Conservation (phyloP, 2,329 filamentous ascomycete genomes). For the Penicillium carneum region DNA sequence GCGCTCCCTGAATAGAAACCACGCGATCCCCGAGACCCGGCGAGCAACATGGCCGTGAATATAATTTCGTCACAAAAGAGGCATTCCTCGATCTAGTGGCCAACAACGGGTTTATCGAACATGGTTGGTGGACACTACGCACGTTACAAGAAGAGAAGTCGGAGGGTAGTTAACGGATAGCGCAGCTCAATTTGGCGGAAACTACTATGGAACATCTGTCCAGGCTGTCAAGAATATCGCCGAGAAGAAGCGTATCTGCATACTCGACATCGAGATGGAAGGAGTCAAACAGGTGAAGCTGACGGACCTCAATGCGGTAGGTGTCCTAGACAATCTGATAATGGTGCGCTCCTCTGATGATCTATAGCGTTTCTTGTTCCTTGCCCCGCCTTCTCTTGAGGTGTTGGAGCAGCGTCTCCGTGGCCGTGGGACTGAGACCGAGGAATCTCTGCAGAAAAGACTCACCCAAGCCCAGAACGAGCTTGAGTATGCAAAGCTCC, state of each 20-base stretch:
- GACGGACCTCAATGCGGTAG: conserved; percentile 69
- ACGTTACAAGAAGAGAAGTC: neutral
- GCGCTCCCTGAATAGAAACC: conserved; percentile 65
- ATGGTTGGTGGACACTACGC: conserved; percentile 43
- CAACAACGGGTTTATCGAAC: conserved; percentile 81
- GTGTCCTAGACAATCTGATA: neutral
- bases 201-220: conserved; percentile 85
- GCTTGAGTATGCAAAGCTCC: conserved; percentile 73
- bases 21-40: conserved; percentile 77
- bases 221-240: conserved; percentile 78
- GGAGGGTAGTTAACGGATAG: neutral
- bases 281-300: conserved; percentile 92
- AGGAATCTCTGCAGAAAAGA: conserved; percentile 73
- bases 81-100: conserved; percentile 72
- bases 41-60: conserved; percentile 79
- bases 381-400: conserved; percentile 78
- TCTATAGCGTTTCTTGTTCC: conserved; percentile 73
- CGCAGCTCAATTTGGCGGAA: conserved; percentile 77
- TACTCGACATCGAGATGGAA: conserved; percentile 98
- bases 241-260: conserved; percentile 74
- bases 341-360: neutral
- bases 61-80: conserved; percentile 75
- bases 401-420: conserved; percentile 76
- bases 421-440: conserved; percentile 78
- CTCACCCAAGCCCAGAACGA: conserved; percentile 75